Evolutionary conservation across 192 early-diverging fungal genomes (phyloP), one percentile per base, ranked within the genome.

Genomic region (Nowakowskiella sp.): DNA sequence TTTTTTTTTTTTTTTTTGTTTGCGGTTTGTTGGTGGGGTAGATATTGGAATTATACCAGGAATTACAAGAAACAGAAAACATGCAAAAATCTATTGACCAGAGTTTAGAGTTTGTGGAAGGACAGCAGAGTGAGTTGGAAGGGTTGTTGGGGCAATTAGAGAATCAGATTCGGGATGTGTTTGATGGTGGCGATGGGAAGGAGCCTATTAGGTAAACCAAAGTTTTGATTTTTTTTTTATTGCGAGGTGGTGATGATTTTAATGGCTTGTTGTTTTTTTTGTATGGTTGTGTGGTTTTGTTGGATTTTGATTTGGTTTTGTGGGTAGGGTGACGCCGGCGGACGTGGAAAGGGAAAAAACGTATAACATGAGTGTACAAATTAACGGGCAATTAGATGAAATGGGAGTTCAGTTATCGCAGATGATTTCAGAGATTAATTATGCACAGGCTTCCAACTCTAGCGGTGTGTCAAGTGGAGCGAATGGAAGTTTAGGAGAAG

Each of bases 401-500:
- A 84, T 98, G 71, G 78, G 79, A 21, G 66, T 79, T 31, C 83
- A 86, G 42, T 67, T 98, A 39, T 76, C 78, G 13, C 72, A 66
- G 42, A 80, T 98, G 59, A 85, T 98, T 42, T 83, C 83, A 28
- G 92, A 95, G 29, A 77, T 98, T 44, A 98, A 98, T 62, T 62
- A 66, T 30, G 73, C 70, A 1, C 66, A 68, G 58, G 71, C 62
- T 28, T 65, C 39, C 27, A 43, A 46, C 6, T 64, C 65, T n/a
- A 57, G 43, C 0, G 51, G 44, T 21, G 61, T 49, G 28, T 58
- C 44, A 26, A 59, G 57, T 21, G 56, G 62, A 52, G 50, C 48
- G 19, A 26, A 23, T 27, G 26, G 21, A 2, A 28, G 33, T 19
- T 39, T 24, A 24, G 49, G 48, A 36, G 28, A 58, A 19, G 44